phyloP scores from a whole-genome alignment of 169 alveolate species.

The Eimeria falciformis region DNA sequence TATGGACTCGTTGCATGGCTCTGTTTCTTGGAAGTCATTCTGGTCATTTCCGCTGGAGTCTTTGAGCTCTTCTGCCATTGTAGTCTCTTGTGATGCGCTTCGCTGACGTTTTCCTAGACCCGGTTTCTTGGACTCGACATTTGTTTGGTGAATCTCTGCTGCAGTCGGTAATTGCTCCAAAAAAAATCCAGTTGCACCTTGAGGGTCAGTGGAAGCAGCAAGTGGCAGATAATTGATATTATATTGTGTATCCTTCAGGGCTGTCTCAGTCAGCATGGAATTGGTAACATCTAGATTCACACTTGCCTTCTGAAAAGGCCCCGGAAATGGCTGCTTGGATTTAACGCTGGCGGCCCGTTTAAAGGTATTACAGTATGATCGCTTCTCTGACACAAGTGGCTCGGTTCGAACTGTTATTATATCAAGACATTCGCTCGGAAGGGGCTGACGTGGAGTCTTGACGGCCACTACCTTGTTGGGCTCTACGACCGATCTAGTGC shows the following conservation, averaged over 20 bases:
- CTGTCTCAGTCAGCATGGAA: neutral
- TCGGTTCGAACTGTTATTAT: neutral
- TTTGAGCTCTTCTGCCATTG: no score
- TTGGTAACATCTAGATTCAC: neutral
- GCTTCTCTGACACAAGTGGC: neutral
- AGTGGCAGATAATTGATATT: neutral
- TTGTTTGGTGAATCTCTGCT: neutral
- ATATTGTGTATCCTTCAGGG: neutral
- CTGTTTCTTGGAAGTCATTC: no score
- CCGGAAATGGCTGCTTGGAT: neutral
- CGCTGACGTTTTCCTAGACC: no score
- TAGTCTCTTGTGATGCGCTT: no score
- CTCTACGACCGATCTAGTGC: slow-evolving; percentile 13
- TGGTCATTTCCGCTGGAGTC: no score
- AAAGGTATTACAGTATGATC: neutral
- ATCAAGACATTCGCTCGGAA: neutral
- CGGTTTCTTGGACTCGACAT: no score
- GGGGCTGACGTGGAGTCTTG: neutral
- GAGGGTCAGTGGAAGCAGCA: neutral
- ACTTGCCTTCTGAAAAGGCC: neutral
- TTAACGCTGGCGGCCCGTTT: neutral
- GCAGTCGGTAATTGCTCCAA: neutral
- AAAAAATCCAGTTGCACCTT: neutral
- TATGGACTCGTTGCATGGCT: no score
- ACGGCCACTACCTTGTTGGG: slow-evolving; percentile 6